Evolutionary conservation across 1,284 basidiomycete genomes (phyloP).

Genomic region (Ganoderma multipileum): DNA sequence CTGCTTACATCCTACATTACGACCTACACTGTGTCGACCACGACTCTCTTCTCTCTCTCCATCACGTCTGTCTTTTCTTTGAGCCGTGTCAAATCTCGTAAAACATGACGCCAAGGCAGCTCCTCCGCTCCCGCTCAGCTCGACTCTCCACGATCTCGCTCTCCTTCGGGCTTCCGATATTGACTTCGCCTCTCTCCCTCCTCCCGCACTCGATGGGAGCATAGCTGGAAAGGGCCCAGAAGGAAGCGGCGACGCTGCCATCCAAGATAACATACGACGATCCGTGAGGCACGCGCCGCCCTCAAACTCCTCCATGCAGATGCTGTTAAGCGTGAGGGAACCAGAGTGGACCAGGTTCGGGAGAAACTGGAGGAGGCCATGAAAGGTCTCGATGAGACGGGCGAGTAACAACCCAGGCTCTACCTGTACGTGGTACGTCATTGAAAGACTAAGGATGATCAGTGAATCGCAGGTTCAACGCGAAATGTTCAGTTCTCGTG

Average conservation of each 20-base stretch:
- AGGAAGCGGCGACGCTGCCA: not conserved
- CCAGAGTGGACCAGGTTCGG: constrained; percentile 57
- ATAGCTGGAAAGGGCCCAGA: not conserved
- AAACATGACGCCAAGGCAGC: constrained; percentile 32
- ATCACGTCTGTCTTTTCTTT: not conserved
- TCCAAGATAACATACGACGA: constrained; percentile 50
- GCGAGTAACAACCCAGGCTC: no score
- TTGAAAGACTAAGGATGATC: no score
- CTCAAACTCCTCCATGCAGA: constrained; percentile 61
- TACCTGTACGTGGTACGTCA: no score
- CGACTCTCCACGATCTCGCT: constrained; percentile 76
- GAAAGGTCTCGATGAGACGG: constrained; percentile 44
- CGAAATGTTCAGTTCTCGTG: no score
- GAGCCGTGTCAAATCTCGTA: constrained; percentile 10
- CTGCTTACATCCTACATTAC: no score
- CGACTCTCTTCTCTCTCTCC: no score
- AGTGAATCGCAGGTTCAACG: no score
- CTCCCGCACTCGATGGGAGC: constrained; percentile 30
- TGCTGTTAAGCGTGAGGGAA: constrained; percentile 57
- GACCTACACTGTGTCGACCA: no score
- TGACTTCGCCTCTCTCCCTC: constrained; percentile 54
- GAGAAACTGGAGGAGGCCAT: constrained; percentile 58
- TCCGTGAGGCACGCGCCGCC: constrained; percentile 61
- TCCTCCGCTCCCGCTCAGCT: constrained; percentile 60
- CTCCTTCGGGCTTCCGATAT: constrained; percentile 66